Base-by-base conservation (phyloP, 2,329 filamentous ascomycete species). In the Thielaviopsis ethacetica region DNA sequence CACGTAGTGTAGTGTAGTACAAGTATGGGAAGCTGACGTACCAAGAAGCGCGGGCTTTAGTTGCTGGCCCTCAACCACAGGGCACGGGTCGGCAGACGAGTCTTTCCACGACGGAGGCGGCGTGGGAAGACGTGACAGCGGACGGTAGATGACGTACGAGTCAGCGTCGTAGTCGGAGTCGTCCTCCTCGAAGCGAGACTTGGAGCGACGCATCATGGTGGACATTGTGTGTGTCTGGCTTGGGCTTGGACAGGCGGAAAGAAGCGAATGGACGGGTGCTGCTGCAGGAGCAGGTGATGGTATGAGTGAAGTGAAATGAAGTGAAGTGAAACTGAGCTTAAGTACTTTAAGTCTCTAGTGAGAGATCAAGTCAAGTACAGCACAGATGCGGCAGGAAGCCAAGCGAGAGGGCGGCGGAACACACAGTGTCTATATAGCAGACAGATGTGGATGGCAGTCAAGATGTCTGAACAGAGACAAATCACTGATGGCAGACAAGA, bases 111-210 rank as follows among this genome's bases (percentile, higher is more conserved):
- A 83, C 12, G 76, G 76, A 52, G 83, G 83, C 62, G 83, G 83
- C 57, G 83, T 86, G 22, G 83, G 83, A 22, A 86, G 75, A 68
- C 82, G 84, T 30, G 82, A 85, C 56, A 86, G 73, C 10, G 83
- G 83, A 54, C 81, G 77, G 69, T 85, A 86, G 63, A 81, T 83
- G 65, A 83, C 82, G 69, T 79, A 81, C 63, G 75, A 74, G 61
- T 76, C 73, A 63, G 72, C 72, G 59, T 77, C 74, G 65, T 77
- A 72, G 62, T 74, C 71, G 51, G 65, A 65, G 58, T 63, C 64
- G 59, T 64, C 64, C 58, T 59, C 56, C 49, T 64, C 49, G 53
- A 57, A 61, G 19, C 51, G 56, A 30, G 60, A 60, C 26, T 61
- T 62, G 53, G 61, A 62, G 21, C 62, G 63, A 52, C 62, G 62